Evolutionary conservation across 129 eudicot species (phyloP).

Genomic region (Artemisia argyi): DNA sequence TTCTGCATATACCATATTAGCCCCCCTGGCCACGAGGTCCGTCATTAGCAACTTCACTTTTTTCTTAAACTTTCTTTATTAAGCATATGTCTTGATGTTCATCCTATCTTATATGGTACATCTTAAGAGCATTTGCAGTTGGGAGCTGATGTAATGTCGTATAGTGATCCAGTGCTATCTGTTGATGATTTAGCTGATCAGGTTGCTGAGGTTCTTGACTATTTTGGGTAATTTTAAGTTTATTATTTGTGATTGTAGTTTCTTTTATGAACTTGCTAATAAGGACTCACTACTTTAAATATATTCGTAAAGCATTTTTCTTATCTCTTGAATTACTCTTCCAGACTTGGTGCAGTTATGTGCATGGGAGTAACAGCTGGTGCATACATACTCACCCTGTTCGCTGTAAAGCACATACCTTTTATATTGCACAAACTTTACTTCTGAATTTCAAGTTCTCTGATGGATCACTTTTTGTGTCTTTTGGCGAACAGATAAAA

Average conservation of each 20-base stretch:
- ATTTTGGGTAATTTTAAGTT: constrained; percentile 62
- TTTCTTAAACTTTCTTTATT: not conserved
- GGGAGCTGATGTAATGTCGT: constrained; percentile 63
- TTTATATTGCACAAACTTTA: not conserved
- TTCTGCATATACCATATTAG: constrained; percentile 94
- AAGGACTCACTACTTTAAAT: constrained; percentile 5
- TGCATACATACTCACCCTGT: constrained; percentile 83
- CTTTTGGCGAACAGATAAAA: constrained; percentile 55
- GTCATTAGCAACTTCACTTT: constrained; percentile 30
- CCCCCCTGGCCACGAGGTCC: constrained; percentile 97
- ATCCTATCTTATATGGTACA: constrained; percentile 40
- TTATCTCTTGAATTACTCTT: constrained; percentile 26
- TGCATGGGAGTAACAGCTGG: constrained; percentile 98
- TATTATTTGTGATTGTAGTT: constrained; percentile 9
- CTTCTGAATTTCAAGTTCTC: constrained; percentile 1
- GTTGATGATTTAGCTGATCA: constrained; percentile 95
- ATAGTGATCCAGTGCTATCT: constrained; percentile 53
- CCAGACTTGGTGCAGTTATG: constrained; percentile 86
- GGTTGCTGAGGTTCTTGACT: constrained; percentile 83
- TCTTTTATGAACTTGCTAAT: constrained; percentile 8
- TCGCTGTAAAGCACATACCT: constrained; percentile 64
- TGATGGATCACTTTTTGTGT: constrained; percentile 13
- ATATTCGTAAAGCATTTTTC: constrained; percentile 4
- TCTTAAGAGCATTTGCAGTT: constrained; percentile 75
- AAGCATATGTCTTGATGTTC: not conserved